A percentile compares a stretch with the other conserved stretches of the same genome.
Evolutionary conservation across 768 basidiomycete species (phyloP).

Genomic region (Trametes maxima): DNA sequence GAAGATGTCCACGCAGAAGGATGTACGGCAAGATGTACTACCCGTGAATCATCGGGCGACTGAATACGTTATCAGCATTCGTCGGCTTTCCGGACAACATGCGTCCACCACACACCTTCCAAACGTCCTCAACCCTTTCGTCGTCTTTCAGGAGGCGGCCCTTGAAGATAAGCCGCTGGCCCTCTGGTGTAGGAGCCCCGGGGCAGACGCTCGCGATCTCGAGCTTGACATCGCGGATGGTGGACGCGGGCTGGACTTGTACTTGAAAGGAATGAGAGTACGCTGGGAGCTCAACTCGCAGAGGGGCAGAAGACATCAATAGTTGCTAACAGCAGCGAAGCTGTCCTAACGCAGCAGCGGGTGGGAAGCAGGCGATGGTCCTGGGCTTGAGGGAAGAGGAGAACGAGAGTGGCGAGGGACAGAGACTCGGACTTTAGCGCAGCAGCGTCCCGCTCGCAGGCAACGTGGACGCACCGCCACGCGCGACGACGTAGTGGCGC

Average conservation of each 20-base stretch:
- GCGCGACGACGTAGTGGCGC: background rate
- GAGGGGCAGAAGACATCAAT: slow-evolving; percentile 32
- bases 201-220: slow-evolving; percentile 61
- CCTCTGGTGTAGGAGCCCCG: slow-evolving; percentile 66
- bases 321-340: slow-evolving; percentile 1
- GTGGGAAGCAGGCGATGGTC: background rate
- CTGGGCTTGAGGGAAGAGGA: background rate
- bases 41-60: slow-evolving; percentile 57
- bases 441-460: background rate
- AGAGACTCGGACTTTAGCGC: background rate
- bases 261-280: slow-evolving; percentile 68
- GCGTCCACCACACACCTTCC: slow-evolving; percentile 55
- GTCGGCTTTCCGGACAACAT: slow-evolving; percentile 13
- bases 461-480: slow-evolving; percentile 10
- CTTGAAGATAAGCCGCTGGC: slow-evolving; percentile 77
- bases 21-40: slow-evolving; percentile 79
- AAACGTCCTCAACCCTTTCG: slow-evolving; percentile 66
- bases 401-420: background rate
- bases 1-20: slow-evolving; percentile 70
- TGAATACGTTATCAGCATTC: slow-evolving; percentile 31
- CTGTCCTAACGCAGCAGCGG: slow-evolving; percentile 2
- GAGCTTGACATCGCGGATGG: slow-evolving; percentile 66
- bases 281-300: slow-evolving; percentile 78
- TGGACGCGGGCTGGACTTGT: slow-evolving; percentile 47
- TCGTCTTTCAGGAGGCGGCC: slow-evolving; percentile 67